phyloP scores from a whole-genome alignment of 768 basidiomycete genomes.

The Thelephora ganbajun region DNA sequence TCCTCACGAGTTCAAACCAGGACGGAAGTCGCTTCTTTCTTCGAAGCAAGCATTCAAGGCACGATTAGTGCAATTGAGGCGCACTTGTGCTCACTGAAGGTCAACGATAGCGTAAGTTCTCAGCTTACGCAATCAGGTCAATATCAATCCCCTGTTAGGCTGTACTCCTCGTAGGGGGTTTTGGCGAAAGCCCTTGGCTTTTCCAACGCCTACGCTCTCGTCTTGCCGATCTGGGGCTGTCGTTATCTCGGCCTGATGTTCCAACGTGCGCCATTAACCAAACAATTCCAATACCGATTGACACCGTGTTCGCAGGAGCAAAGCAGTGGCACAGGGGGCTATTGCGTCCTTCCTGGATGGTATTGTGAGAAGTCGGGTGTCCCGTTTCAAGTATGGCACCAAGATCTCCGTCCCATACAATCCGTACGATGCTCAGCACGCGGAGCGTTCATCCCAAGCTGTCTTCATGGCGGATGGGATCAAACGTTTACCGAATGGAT shows the following conservation, averaged over 20 bases:
- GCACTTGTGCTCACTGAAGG: neutral
- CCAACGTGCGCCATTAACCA: neutral
- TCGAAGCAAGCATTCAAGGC: neutral
- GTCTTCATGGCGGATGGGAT: constrained; percentile 4
- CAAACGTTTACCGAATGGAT: neutral
- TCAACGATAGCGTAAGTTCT: neutral
- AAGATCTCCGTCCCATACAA: constrained; percentile 24
- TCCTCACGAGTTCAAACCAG: constrained; percentile 10
- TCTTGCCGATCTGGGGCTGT: neutral
- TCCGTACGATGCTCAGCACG: constrained; percentile 24
- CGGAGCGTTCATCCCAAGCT: constrained; percentile 15
- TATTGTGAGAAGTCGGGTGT: constrained; percentile 32
- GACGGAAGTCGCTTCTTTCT: neutral
- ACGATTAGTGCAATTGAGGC: neutral
- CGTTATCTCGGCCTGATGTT: neutral
- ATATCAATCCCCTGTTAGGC: neutral
- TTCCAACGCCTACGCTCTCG: neutral
- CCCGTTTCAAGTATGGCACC: constrained; percentile 34
- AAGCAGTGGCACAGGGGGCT: constrained; percentile 41
- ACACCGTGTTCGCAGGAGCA: constrained; percentile 21
- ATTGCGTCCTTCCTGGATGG: constrained; percentile 29
- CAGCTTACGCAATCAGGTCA: neutral
- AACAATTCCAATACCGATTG: neutral
- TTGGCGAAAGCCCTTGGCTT: neutral
- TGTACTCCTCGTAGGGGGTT: neutral